Evolutionary conservation across 129 eudicot genomes (phyloP), one percentile per base, ranked within the genome.

Genomic region (Cynara cardunculus): DNA sequence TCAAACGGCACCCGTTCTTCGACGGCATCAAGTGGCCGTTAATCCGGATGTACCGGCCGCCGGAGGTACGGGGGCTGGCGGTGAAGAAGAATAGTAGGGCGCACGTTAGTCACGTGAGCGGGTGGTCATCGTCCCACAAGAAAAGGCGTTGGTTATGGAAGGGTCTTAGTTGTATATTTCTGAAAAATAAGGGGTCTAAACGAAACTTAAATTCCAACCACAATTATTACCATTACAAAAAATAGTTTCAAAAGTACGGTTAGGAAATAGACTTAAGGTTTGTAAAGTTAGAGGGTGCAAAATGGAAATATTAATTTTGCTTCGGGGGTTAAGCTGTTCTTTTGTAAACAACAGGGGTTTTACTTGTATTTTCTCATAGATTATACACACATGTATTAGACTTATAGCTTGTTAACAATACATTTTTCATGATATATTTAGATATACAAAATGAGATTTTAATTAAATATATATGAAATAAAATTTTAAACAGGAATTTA

Each of bases 21-120:
- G 41, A 88, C 79, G 99, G 99, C 1, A 67, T 95, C 0, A 95
- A 90, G 80, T 95, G 99, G 99, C 92, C 99, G 88, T 88, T 95
- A 79, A 92, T 95, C 69, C 85, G 97, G 41, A 88, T 83, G 59
- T 92, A 88, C 85, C 86, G 88, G 81, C 90, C 97, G 49, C 98
- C 97, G 87, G 96, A 94, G 34, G 91, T 94, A 7, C 88, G 91
- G 19, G 96, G 98, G 79, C 27, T 90, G 83, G 25, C 78, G 31
- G 90, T 93, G 75, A 87, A 75, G 83, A 87, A 76, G 89, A 87
- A 73, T 46, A 83, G 82, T 25, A 87, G 69, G 84, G 46, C 71
- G 77, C 85, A 83, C 49, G 85, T 70, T 41, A 76, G 84, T 72
- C 87, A 88, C 77, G 86, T 84, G 85, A 76, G 81, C 13, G 85